These are phyloP conservation scores for Pterocarpus santalinus DNA, from an alignment of 306 rosid species.

Conservation along the genomic window DNA sequence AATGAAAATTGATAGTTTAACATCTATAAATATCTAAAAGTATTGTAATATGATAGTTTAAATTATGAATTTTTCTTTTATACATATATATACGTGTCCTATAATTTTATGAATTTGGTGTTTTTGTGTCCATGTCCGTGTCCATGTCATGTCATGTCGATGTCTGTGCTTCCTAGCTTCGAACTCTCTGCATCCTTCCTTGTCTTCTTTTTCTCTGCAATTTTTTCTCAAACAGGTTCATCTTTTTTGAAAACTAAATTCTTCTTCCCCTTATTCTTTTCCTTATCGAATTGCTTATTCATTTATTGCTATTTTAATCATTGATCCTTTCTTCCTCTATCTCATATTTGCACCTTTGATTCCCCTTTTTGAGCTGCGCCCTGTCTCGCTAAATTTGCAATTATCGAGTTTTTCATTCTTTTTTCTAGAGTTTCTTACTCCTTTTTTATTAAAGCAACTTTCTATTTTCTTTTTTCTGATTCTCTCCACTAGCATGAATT, in stretches of 20 bases:
- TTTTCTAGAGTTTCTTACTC: constrained; percentile 37
- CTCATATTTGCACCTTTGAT: constrained; percentile 30
- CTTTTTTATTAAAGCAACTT: not conserved
- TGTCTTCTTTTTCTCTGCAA: not conserved
- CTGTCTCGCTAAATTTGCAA: too few relatives aligned
- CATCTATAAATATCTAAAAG: too few relatives aligned
- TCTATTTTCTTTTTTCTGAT: not conserved
- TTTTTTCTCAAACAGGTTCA: constrained; percentile 48
- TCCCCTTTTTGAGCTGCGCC: not conserved
- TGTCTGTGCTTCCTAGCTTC: not conserved
- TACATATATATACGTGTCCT: too few relatives aligned
- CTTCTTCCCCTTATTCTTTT: not conserved
- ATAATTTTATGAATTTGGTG: too few relatives aligned
- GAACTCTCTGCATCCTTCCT: not conserved
- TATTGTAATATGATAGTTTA: too few relatives aligned
- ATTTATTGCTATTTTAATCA: not conserved
- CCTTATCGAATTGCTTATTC: not conserved
- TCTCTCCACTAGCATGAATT: not conserved
- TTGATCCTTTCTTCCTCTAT: constrained; percentile 12
- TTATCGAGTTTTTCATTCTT: not conserved
- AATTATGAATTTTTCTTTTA: too few relatives aligned
- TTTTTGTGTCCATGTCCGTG: too few relatives aligned
- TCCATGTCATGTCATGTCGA: too few relatives aligned
- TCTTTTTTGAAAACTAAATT: not conserved
- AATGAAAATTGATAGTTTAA: too few relatives aligned